phyloP scores from a whole-genome alignment of 805 yeast species.

The Pichia membranifaciens region DNA sequence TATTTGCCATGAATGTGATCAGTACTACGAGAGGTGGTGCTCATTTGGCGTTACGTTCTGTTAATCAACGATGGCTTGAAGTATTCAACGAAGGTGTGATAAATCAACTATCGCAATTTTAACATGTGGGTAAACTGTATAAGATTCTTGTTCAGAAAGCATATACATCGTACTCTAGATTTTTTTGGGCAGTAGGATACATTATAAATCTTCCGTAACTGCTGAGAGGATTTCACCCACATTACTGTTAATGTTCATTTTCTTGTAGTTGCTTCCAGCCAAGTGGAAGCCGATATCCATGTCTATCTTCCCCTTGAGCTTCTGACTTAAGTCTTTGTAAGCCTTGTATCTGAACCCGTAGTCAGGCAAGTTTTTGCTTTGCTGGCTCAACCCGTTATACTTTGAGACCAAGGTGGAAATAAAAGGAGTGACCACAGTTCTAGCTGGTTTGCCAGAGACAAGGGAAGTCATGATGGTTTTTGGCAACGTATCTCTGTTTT shows the following conservation, averaged over 20 bases:
- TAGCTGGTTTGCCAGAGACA: conserved; percentile 1
- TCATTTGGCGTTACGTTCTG: conserved; percentile 5
- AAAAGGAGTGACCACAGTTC: neutral
- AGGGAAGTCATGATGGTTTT: neutral
- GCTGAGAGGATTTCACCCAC: neutral
- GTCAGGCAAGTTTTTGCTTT: neutral
- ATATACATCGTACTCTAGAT: no score
- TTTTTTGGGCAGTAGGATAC: no score
- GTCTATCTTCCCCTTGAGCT: neutral
- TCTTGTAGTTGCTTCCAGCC: neutral
- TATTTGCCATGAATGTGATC: conserved; percentile 13
- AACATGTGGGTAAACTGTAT: neutral
- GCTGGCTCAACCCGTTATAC: neutral
- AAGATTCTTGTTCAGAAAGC: no score
- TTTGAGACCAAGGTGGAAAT: neutral
- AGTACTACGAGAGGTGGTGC: conserved; percentile 11
- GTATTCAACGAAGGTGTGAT: conserved; percentile 5
- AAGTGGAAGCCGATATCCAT: neutral
- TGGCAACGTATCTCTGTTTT: neutral
- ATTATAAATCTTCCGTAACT: neutral
- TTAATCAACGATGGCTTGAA: conserved; percentile 8
- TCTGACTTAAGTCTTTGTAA: neutral
- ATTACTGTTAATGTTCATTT: neutral
- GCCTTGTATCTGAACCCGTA: conserved; percentile 2
- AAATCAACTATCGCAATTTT: conserved; percentile 1